Conservation (phyloP, 495 filamentous ascomycete genomes). For the Jackrogersella minutella region DNA sequence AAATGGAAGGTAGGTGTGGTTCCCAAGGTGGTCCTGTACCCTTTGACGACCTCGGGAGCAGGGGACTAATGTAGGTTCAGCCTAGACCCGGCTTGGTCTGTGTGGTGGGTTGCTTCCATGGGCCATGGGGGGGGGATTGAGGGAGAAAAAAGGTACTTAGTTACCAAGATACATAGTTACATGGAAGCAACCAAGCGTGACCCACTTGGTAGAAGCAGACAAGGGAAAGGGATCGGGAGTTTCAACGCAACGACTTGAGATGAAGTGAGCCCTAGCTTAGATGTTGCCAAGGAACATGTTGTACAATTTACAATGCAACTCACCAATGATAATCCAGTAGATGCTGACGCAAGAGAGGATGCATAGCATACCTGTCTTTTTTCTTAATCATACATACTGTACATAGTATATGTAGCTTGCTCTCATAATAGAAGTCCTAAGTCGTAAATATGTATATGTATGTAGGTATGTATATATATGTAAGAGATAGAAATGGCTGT, state of each 20-base stretch:
- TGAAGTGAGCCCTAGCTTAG: slow-evolving; percentile 21
- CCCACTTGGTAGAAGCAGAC: slow-evolving; percentile 9
- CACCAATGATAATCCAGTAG: slow-evolving; percentile 17
- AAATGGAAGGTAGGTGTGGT: slow-evolving; percentile 42
- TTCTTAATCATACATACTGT: slow-evolving; percentile 6
- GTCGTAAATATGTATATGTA: slow-evolving; percentile 3
- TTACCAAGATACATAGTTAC: slow-evolving; percentile 2
- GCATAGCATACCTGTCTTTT: slow-evolving; percentile 19
- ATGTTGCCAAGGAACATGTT: slow-evolving; percentile 28
- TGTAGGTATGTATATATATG: too few species aligned
- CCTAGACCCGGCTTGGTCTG: slow-evolving; percentile 37
- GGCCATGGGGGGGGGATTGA: slow-evolving; percentile 14
- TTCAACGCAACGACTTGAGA: slow-evolving; percentile 27
- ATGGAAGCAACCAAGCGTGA: slow-evolving; percentile 3
- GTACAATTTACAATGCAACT: slow-evolving; percentile 31
- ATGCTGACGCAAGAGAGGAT: slow-evolving; percentile 15
- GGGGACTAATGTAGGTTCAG: slow-evolving; percentile 38
- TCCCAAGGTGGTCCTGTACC: slow-evolving; percentile 20
- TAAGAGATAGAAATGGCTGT: slow-evolving; percentile 15
- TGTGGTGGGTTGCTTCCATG: slow-evolving; percentile 13
- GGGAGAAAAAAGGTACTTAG: background rate
- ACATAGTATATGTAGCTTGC: slow-evolving; percentile 5
- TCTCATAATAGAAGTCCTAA: slow-evolving; percentile 16
- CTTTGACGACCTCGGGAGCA: slow-evolving; percentile 38
- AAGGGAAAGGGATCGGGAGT: slow-evolving; percentile 40